Evolutionary conservation across 106 monocot genomes (phyloP), one percentile per base, ranked within the genome.

Genomic region (Dioscorea alata): DNA sequence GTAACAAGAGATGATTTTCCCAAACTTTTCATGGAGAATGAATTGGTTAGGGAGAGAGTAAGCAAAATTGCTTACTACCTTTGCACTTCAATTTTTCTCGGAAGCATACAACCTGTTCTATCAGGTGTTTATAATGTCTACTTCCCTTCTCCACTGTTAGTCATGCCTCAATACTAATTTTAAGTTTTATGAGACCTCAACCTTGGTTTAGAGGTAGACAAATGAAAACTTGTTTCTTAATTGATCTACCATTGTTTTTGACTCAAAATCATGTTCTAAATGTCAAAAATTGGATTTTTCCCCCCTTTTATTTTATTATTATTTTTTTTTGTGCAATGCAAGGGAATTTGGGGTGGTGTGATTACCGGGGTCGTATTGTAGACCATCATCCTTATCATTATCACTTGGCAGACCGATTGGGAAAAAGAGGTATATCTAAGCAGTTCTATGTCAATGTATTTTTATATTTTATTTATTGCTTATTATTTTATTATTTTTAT

Each of bases 311-410:
- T n/a, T n/a, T n/a, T n/a, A n/a, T n/a, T n/a, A n/a, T n/a, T n/a
- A n/a, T n/a, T 28, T 51, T 48, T 50, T 56, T 28, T 56, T n/a
- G n/a, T n/a, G n/a, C 21, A 13, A 64, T 53, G 18, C 4, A 35
- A 74, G 79, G 79, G 79, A 32, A 18, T 79, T 31, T 79, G 79
- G 79, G 69, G 58, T 50, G 79, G 79, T 59, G 20, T 79, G 52
- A 68, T 79, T 33, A 17, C 65, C 54, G 79, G 79, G 13, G 53
- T 69, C 57, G 16, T 70, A 13, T 16, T 79, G n/a, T 74, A 74
- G 25, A 79, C 79, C 20, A 32, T 79, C 18, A 79, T 79, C 15
- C 74, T 79, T 49, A n/a, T 73, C 0, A 18, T 74, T 8, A 69
- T 79, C 5, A 79, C 79, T 48, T 73, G 10, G 57, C 22, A 31